Percentiles rank a stretch among this genome's conserved stretches.
Evolutionary conservation across 164 flowering plant species (phyloP).

Genomic region (Piper longum): DNA sequence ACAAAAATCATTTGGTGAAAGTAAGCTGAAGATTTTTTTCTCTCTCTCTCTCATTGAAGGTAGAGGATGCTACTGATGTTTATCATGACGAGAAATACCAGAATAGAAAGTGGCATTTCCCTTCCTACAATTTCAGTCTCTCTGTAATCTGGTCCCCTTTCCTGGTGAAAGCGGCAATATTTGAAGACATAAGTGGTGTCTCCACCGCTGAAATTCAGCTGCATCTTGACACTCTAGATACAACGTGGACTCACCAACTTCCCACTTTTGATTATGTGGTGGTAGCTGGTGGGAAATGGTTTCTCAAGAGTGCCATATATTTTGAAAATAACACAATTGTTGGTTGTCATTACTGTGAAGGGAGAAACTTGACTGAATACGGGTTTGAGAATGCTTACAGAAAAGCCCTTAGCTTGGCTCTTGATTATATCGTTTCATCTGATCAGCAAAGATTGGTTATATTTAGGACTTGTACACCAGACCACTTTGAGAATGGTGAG

Average conservation of each 20-base stretch:
- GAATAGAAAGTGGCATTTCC: constrained; percentile 62
- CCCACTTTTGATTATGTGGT: constrained; percentile 44
- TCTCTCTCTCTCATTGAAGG: constrained; percentile 23
- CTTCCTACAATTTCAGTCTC: constrained; percentile 50
- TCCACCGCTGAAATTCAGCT: constrained; percentile 58
- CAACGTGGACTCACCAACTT: constrained; percentile 43
- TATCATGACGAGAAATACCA: constrained; percentile 72
- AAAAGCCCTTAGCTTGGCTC: constrained; percentile 27
- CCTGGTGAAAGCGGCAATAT: constrained; percentile 53
- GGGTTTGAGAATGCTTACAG: constrained; percentile 56
- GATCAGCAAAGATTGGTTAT: constrained; percentile 36
- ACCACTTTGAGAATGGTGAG: constrained; percentile 87
- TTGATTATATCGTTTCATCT: constrained; percentile 27
- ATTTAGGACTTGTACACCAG: constrained; percentile 68
- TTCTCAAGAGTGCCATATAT: constrained; percentile 68
- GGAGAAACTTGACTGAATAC: constrained; percentile 44
- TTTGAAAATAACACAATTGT: constrained; percentile 39
- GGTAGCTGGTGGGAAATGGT: constrained; percentile 90
- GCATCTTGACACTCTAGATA: constrained; percentile 62
- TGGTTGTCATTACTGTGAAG: constrained; percentile 79
- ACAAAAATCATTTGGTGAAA: too few species aligned
- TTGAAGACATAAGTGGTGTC: constrained; percentile 74
- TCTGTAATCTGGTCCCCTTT: constrained; percentile 81
- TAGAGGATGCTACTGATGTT: constrained; percentile 41
- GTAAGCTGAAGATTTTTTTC: neutral